Conservation (phyloP, 371 early-diverging fungal genomes). For the Massospora cicadina region DNA sequence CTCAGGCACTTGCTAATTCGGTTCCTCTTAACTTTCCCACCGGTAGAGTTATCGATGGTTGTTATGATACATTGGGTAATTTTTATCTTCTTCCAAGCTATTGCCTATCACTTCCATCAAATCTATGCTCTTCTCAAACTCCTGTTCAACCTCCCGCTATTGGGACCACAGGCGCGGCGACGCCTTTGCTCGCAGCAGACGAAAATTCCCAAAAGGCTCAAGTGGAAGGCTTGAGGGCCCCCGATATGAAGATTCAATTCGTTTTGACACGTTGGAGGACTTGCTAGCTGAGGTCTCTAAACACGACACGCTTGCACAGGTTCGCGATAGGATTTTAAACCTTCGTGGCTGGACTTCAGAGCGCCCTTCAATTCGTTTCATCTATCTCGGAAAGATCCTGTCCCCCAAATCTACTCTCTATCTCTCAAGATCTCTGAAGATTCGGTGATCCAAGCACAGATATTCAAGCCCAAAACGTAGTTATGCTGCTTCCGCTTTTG, state of each 20-base stretch:
- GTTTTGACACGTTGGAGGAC: background rate
- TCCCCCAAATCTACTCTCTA: background rate
- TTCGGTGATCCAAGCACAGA: slow-evolving; percentile 2
- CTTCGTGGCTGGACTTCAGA: background rate
- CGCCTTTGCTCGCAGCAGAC: background rate
- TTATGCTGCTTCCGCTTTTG: too few relatives aligned
- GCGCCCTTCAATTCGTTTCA: background rate
- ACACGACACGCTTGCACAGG: slow-evolving; percentile 2
- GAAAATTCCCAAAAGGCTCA: background rate
- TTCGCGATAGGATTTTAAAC: background rate
- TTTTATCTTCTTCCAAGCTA: slow-evolving; percentile 41
- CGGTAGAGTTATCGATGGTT: slow-evolving; percentile 43
- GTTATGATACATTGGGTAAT: slow-evolving; percentile 51
- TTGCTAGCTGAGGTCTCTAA: background rate
- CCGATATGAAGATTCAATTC: background rate
- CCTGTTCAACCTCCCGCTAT: background rate
- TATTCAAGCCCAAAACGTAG: background rate
- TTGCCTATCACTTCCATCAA: slow-evolving; percentile 39
- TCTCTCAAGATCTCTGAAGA: background rate
- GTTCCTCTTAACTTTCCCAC: slow-evolving; percentile 46
- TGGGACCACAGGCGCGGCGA: background rate
- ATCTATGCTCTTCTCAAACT: slow-evolving; percentile 19
- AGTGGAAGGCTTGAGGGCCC: background rate
- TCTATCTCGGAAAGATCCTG: slow-evolving; percentile 7
- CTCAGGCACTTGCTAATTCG: slow-evolving; percentile 40